phyloP scores from a whole-genome alignment of 2,329 filamentous ascomycete species.

The Colletotrichum graminicola region DNA sequence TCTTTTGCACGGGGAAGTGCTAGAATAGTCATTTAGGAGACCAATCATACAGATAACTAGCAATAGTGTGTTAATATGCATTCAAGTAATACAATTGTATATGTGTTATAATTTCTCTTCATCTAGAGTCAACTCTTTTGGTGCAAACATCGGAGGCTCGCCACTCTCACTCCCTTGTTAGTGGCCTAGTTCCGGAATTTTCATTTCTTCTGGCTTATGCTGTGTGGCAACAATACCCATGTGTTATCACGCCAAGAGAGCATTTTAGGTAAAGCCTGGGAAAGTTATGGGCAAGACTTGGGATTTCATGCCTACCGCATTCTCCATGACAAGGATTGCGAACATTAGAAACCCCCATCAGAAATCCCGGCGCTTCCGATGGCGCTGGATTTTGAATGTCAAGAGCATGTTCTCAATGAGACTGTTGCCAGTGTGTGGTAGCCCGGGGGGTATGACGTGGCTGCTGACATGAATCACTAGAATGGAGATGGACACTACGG shows the following conservation, averaged over 20 bases:
- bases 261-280: too few relatives aligned
- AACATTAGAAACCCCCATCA: too few relatives aligned
- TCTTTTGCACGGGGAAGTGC: background rate
- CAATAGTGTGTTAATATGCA: background rate
- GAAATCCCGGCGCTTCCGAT: too few relatives aligned
- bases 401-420: too few relatives aligned
- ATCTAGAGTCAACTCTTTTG: background rate
- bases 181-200: background rate
- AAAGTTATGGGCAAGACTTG: too few relatives aligned
- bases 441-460: too few relatives aligned
- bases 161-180: background rate
- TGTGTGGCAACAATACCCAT: background rate
- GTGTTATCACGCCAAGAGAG: too few relatives aligned
- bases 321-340: too few relatives aligned
- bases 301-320: too few relatives aligned
- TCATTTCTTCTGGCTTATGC: background rate
- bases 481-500: background rate
- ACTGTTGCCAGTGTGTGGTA: too few relatives aligned
- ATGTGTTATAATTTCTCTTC: background rate
- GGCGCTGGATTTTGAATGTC: too few relatives aligned
- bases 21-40: background rate
- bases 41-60: background rate
- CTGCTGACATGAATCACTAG: too few relatives aligned
- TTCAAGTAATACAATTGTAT: background rate
- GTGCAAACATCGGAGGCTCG: background rate